Evolutionary conservation across 352 stramenopile species (phyloP).

Genomic region (Globisporangium heterothallicum): DNA sequence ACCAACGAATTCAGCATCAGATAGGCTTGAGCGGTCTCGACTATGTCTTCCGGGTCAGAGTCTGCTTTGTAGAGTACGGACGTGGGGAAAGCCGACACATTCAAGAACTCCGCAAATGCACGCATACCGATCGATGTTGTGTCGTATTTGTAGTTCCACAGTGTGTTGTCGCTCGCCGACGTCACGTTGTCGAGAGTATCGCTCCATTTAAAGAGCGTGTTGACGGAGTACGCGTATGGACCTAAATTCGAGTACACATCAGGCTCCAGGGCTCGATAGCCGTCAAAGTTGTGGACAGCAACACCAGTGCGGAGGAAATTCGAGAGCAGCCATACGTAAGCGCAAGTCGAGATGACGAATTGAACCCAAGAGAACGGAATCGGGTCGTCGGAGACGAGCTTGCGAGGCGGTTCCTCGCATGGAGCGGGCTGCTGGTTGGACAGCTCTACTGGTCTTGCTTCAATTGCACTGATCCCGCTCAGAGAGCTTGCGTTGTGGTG

Average conservation of each 20-base stretch:
- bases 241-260: background rate
- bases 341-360: background rate
- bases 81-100: background rate
- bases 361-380: slow-evolving; percentile 1
- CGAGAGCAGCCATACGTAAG: background rate
- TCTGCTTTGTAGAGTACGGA: background rate
- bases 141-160: slow-evolving; percentile 15
- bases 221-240: background rate
- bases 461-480: background rate
- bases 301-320: slow-evolving; percentile 1
- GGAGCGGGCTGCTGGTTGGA: background rate
- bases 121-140: slow-evolving; percentile 11
- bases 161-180: background rate
- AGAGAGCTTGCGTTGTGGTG: background rate
- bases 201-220: background rate
- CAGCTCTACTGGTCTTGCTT: background rate
- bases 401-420: background rate
- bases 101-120: slow-evolving; percentile 5
- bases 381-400: background rate
- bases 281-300: background rate
- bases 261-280: background rate
- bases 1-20: background rate
- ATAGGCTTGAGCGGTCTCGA: background rate
- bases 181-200: background rate
- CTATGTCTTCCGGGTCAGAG: background rate